A percentile compares a stretch with the other conserved stretches of the same genome.
Evolutionary conservation across 176 grass and related monocot species (phyloP).

Genomic region (Thalia dealbata): DNA sequence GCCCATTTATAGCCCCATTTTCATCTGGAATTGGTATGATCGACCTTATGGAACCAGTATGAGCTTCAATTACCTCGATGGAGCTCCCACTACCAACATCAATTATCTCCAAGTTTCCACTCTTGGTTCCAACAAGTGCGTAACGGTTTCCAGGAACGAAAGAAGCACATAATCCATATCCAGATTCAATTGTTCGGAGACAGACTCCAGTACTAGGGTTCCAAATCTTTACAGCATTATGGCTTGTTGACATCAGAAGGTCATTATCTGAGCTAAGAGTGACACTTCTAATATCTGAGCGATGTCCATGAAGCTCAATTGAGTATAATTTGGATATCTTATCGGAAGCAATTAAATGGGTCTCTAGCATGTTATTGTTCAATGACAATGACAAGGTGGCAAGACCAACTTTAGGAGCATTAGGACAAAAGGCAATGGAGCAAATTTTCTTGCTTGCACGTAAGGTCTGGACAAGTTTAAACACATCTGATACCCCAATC

Average conservation of each 20-base stretch:
- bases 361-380: conserved; percentile 83
- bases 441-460: conserved; percentile 77
- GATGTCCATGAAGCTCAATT: conserved; percentile 80
- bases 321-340: conserved; percentile 75
- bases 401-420: conserved; percentile 46
- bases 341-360: conserved; percentile 46
- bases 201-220: conserved; percentile 80
- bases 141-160: conserved; percentile 85
- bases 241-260: conserved; percentile 89
- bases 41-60: conserved; percentile 68
- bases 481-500: conserved; percentile 58
- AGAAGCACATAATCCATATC: conserved; percentile 73
- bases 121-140: conserved; percentile 78
- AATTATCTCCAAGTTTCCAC: conserved; percentile 81
- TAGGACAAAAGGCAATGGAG: conserved; percentile 65
- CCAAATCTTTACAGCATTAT: conserved; percentile 90
- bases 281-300: conserved; percentile 70
- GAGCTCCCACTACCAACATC: conserved; percentile 77
- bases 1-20: conserved; percentile 37
- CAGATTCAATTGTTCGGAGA: conserved; percentile 87
- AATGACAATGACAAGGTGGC: conserved; percentile 67
- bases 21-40: conserved; percentile 67
- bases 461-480: conserved; percentile 70
- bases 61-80: conserved; percentile 76
- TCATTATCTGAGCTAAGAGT: conserved; percentile 73